phyloP scores from a whole-genome alignment of 495 filamentous ascomycete genomes.

The Penicillium ucsense region DNA sequence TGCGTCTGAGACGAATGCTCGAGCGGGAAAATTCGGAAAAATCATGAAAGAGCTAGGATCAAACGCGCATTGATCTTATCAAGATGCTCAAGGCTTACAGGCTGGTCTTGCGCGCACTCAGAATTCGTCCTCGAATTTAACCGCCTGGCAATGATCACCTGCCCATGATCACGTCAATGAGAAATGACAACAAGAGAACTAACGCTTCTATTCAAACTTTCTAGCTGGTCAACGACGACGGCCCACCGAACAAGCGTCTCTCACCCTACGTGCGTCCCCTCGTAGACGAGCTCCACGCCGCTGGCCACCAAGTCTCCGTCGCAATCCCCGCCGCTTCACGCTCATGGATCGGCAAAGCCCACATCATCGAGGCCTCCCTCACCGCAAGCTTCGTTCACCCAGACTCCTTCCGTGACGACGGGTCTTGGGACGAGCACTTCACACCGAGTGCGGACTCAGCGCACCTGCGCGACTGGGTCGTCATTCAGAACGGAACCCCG shows the following conservation, averaged over 20 bases:
- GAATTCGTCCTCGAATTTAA: too few relatives aligned
- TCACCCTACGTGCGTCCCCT: slow-evolving; percentile 88
- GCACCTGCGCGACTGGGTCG: slow-evolving; percentile 53
- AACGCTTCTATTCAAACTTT: too few relatives aligned
- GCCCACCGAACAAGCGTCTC: slow-evolving; percentile 74
- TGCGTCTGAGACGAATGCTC: too few relatives aligned
- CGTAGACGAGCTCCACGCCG: slow-evolving; percentile 61
- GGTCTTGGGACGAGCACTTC: slow-evolving; percentile 26
- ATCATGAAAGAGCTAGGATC: too few relatives aligned
- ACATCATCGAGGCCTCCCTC: slow-evolving; percentile 76
- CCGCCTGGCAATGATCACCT: too few relatives aligned
- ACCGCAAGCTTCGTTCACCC: slow-evolving; percentile 76
- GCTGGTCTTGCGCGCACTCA: too few relatives aligned
- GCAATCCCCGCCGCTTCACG: slow-evolving; percentile 83
- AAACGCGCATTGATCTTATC: too few relatives aligned
- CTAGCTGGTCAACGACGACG: slow-evolving; percentile 86
- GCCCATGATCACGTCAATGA: too few relatives aligned
- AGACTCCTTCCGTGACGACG: slow-evolving; percentile 46
- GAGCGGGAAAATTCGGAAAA: too few relatives aligned
- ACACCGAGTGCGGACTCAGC: slow-evolving; percentile 31
- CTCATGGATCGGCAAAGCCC: slow-evolving; percentile 97
- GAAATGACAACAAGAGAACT: too few relatives aligned
- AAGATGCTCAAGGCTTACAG: too few relatives aligned
- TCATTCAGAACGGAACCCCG: slow-evolving; percentile 74
- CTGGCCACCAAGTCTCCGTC: slow-evolving; percentile 83